Base-by-base conservation (phyloP, 352 stramenopile species). In the Globisporangium heterothallicum region DNA sequence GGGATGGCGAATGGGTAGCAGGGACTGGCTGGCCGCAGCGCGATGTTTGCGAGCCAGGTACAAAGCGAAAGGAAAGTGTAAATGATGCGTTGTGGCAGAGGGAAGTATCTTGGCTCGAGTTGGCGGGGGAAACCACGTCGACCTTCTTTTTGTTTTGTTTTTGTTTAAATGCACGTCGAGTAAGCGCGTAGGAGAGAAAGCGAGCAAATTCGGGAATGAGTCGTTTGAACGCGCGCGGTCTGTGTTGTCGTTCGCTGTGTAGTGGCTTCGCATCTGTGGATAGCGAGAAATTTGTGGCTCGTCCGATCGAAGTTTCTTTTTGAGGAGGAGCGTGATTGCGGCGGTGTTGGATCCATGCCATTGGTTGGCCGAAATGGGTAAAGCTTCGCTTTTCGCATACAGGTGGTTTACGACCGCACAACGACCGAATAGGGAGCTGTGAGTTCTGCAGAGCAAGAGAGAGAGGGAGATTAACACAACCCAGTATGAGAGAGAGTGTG, bases 221-320 rank as follows among this genome's bases (percentile, higher is more conserved):
- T 10, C 29, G 10, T 13, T 3, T 9, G 21, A 30, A 14, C 9
- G 22, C 19, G 16, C 10, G 30, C 18, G 6, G n/a, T 52, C 29
- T 19, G 38, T 43, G 46, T 16, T 34, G 27, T 7, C 10, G 45
- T 52, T 42, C 16, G 45, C 14, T 16, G n/a, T 52, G 43, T 35
- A 36, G 14, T 42, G 14, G 35, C 35, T 42, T 22, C 35, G 13
- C 35, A n/a, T 22, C 6, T 53, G 46, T 19, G 34, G 14, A 22
- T 22, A 44, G 47, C 34, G 18, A 53, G 32, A 32, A 52, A 52
- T 52, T 52, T 52, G 47, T 30, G 47, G 47, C 34, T 53, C 47
- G 47, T 53, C 47, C 47, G 34, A 45, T 53, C 47, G 47, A 53
- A 53, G 47, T 34, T 53, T 53, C 47, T 53, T 42, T 49, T 32